Evolutionary conservation across 1,284 basidiomycete species (phyloP).

Genomic region (Omphalotus olearius): DNA sequence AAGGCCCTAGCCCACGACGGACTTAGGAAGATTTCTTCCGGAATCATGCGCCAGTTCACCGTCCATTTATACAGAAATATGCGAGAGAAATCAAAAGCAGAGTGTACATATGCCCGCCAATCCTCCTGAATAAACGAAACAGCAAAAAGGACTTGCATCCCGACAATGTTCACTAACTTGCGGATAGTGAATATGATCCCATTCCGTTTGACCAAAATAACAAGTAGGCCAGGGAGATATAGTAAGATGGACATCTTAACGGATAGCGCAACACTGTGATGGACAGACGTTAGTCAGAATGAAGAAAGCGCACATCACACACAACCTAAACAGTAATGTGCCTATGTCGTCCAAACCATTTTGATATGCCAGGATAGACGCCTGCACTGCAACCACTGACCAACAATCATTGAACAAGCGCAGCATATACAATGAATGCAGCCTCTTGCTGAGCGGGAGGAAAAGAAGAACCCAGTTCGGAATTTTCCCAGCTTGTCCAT

Average conservation of each 20-base stretch:
- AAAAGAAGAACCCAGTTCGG: slow-evolving; percentile 82
- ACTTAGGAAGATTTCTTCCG: slow-evolving; percentile 73
- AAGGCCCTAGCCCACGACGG: slow-evolving; percentile 58
- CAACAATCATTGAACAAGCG: slow-evolving; percentile 96
- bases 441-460: slow-evolving; percentile 84
- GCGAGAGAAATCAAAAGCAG: slow-evolving; percentile 87
- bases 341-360: slow-evolving; percentile 58
- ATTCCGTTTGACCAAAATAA: slow-evolving; percentile 71
- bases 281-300: slow-evolving; percentile 2
- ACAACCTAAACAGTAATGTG: slow-evolving; percentile 69
- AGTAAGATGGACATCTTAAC: slow-evolving; percentile 96
- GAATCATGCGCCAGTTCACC: slow-evolving; percentile 93
- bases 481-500: slow-evolving; percentile 54
- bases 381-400: slow-evolving; percentile 63
- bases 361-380: slow-evolving; percentile 59
- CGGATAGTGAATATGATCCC: slow-evolving; percentile 60
- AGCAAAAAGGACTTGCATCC: slow-evolving; percentile 64
- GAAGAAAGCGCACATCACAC: slow-evolving; percentile 20
- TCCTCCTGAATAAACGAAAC: slow-evolving; percentile 68
- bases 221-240: slow-evolving; percentile 86
- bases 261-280: slow-evolving; percentile 73
- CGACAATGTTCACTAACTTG: slow-evolving; percentile 48
- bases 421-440: slow-evolving; percentile 92
- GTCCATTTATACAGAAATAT: slow-evolving; percentile 96
- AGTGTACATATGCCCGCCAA: slow-evolving; percentile 61